Percentiles rank a stretch among this genome's conserved stretches.
Evolutionary conservation across 1,139 yeast species (phyloP).

Genomic region (Blastobotrys serpentis): DNA sequence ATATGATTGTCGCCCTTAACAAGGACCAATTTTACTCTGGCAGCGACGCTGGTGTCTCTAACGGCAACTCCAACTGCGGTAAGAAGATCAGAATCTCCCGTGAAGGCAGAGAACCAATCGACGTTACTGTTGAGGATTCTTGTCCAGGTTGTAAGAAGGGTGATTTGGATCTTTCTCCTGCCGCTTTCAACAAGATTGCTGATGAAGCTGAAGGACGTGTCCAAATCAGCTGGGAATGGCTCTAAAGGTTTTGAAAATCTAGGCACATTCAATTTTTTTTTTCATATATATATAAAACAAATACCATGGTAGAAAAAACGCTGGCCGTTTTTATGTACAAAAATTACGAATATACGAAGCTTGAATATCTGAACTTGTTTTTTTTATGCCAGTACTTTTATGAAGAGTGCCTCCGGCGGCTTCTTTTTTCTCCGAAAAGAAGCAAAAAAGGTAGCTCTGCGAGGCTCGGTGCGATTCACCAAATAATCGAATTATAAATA

Average conservation of each 20-base stretch:
- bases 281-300: background rate
- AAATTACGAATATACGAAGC: slow-evolving; percentile 1
- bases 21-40: slow-evolving; percentile 36
- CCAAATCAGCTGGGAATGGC: slow-evolving; percentile 48
- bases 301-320: slow-evolving; percentile 1
- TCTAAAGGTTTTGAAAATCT: background rate
- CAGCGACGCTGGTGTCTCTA: slow-evolving; percentile 37
- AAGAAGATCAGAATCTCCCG: slow-evolving; percentile 46
- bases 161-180: slow-evolving; percentile 54
- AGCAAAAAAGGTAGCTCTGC: too few species aligned
- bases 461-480: too few species aligned
- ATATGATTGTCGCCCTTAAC: slow-evolving; percentile 47
- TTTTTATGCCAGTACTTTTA: too few species aligned
- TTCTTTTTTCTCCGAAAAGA: too few species aligned
- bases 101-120: slow-evolving; percentile 47
- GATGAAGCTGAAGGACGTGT: slow-evolving; percentile 48
- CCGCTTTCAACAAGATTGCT: slow-evolving; percentile 53
- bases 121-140: slow-evolving; percentile 53
- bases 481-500: too few species aligned
- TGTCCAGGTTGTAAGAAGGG: slow-evolving; percentile 51
- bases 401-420: too few species aligned
- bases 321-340: slow-evolving; percentile 1
- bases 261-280: background rate
- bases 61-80: slow-evolving; percentile 51
- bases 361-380: too few species aligned